Conservation (phyloP, 768 basidiomycete species). For the Dioszegia hungarica region DNA sequence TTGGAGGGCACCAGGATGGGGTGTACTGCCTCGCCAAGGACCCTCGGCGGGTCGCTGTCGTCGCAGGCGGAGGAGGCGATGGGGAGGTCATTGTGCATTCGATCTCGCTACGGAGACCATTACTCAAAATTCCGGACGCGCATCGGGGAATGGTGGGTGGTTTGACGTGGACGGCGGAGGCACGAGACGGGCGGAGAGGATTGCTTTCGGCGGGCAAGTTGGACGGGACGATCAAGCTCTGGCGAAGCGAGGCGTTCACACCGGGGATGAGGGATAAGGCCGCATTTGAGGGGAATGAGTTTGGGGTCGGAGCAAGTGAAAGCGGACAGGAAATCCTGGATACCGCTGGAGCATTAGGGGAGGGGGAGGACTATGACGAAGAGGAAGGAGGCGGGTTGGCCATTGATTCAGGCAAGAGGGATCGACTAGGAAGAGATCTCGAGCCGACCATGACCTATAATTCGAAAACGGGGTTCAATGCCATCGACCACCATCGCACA, state of each 20-base stretch:
- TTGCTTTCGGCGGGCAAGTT: constrained; percentile 47
- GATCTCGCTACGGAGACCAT: constrained; percentile 41
- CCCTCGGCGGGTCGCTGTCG: constrained; percentile 65
- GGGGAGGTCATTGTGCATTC: constrained; percentile 85
- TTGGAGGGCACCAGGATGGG: constrained; percentile 92
- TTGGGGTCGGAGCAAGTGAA: constrained; percentile 20
- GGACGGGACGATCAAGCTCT: constrained; percentile 49
- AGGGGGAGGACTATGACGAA: constrained; percentile 27
- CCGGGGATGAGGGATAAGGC: constrained; percentile 43
- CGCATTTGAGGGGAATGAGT: constrained; percentile 43
- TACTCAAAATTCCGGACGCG: constrained; percentile 48
- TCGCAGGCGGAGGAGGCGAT: constrained; percentile 93
- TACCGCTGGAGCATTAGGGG: constrained; percentile 40
- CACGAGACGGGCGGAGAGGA: constrained; percentile 41
- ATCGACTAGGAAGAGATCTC: constrained; percentile 34
- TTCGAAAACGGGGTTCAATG: constrained; percentile 86
- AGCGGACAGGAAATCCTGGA: constrained; percentile 28
- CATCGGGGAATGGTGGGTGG: constrained; percentile 50
- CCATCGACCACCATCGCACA: constrained; percentile 87
- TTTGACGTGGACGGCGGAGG: constrained; percentile 47
- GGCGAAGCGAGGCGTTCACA: constrained; percentile 44
- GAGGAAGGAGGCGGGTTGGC: constrained; percentile 46
- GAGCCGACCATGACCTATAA: constrained; percentile 71
- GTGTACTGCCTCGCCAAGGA: constrained; percentile 75
- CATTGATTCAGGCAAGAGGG: constrained; percentile 35